phyloP scores from a whole-genome alignment of 176 grass and related monocot genomes.

The Oryza australiensis region DNA sequence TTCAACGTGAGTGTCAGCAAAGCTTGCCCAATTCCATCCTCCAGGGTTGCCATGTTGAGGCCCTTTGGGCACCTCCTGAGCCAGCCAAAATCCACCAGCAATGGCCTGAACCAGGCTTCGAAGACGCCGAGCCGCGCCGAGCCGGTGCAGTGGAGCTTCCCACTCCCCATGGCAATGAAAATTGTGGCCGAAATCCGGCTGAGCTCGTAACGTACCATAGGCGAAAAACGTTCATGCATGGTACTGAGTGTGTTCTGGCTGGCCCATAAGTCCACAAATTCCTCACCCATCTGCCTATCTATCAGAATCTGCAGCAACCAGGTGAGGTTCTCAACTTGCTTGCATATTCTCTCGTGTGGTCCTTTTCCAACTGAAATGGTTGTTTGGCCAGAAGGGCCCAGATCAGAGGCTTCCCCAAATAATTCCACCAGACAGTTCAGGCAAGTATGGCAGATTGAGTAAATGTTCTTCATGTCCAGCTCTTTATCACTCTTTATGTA shows the following conservation, averaged over 20 bases:
- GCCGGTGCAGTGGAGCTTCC: conserved; percentile 64
- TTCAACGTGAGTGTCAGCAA: conserved; percentile 69
- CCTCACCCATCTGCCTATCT: conserved; percentile 77
- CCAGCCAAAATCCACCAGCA: conserved; percentile 84
- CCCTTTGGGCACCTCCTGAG: conserved; percentile 75
- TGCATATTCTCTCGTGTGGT: conserved; percentile 59
- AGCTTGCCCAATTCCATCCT: conserved; percentile 79
- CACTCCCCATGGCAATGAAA: conserved; percentile 70
- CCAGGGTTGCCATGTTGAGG: conserved; percentile 58
- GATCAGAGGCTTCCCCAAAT: conserved; percentile 61
- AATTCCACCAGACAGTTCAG: conserved; percentile 70
- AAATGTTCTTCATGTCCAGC: conserved; percentile 61
- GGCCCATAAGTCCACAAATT: conserved; percentile 73
- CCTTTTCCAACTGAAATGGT: conserved; percentile 44
- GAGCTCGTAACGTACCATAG: conserved; percentile 72
- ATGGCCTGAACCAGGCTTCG: conserved; percentile 77
- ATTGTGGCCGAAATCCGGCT: conserved; percentile 75
- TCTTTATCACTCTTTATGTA: conserved; percentile 57
- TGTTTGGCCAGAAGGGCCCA: conserved; percentile 30
- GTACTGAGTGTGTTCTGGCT: conserved; percentile 49
- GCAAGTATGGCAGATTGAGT: conserved; percentile 66
- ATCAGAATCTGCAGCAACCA: conserved; percentile 81
- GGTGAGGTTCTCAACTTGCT: conserved; percentile 74
- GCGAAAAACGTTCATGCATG: conserved; percentile 59
- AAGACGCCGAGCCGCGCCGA: conserved; percentile 54